A percentile compares a stretch with the other conserved stretches of the same genome.
phyloP scores from a whole-genome alignment of 495 filamentous ascomycete species.

The Symbiotaphrina buchneri region DNA sequence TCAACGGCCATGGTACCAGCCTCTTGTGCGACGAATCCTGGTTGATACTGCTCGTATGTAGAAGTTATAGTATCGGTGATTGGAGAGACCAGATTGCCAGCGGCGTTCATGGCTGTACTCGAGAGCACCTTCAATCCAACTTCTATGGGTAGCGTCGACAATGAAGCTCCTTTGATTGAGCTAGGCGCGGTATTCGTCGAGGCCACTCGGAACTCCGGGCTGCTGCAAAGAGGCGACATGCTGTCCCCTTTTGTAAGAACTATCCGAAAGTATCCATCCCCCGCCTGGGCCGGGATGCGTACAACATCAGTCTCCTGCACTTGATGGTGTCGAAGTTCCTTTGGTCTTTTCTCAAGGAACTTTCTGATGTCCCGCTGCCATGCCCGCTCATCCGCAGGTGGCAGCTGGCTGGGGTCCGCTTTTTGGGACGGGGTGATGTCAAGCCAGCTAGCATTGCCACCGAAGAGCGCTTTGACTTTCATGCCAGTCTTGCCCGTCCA shows the following conservation, averaged over 20 bases:
- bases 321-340: constrained; percentile 20
- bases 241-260: constrained; percentile 28
- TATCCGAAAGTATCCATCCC: constrained; percentile 44
- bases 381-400: constrained; percentile 28
- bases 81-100: background rate
- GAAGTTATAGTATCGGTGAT: no score
- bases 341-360: constrained; percentile 25
- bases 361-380: constrained; percentile 45
- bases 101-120: constrained; percentile 12
- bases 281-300: constrained; percentile 34
- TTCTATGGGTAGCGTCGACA: constrained; percentile 40
- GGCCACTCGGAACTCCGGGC: constrained; percentile 39
- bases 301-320: constrained; percentile 37
- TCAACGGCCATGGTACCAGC: constrained; percentile 20
- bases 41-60: background rate
- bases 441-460: constrained; percentile 31
- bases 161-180: constrained; percentile 35
- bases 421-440: constrained; percentile 35
- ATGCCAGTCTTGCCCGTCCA: constrained; percentile 47
- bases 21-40: constrained; percentile 2
- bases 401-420: constrained; percentile 20
- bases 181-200: constrained; percentile 33
- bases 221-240: constrained; percentile 29
- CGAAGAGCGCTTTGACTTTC: constrained; percentile 34
- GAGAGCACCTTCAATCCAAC: constrained; percentile 32